Conservation (phyloP, 1,139 yeast species). For the Lodderomyces jiufengensis region DNA sequence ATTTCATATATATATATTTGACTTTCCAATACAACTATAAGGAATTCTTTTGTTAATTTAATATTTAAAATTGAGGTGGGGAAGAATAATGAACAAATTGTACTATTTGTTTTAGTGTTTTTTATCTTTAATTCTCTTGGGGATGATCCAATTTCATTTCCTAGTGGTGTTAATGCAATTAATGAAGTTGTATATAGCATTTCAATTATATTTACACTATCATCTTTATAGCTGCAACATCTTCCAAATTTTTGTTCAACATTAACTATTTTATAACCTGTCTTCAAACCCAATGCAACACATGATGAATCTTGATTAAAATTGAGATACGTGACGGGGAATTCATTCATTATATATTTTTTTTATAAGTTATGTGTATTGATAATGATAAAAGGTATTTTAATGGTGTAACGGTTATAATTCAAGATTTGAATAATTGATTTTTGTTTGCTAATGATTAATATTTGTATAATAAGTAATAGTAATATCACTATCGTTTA, state of each 20-base stretch:
- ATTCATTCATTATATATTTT: conserved; percentile 2
- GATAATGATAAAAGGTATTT: too few species aligned
- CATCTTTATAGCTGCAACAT: conserved; percentile 50
- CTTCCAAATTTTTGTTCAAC: conserved; percentile 82
- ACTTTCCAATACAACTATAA: conserved; percentile 75
- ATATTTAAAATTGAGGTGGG: conserved; percentile 81
- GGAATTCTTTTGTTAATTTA: conserved; percentile 67
- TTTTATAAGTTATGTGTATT: too few species aligned
- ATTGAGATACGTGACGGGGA: conserved; percentile 50
- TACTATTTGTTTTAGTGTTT: conserved; percentile 70
- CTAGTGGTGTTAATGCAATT: conserved; percentile 82
- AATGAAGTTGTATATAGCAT: conserved; percentile 90
- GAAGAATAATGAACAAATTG: conserved; percentile 83
- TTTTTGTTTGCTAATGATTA: too few species aligned
- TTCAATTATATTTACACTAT: conserved; percentile 72
- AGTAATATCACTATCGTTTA: too few species aligned
- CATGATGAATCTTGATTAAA: conserved; percentile 93
- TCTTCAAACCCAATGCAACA: conserved; percentile 73
- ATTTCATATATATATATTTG: conserved; percentile 90
- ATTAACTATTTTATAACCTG: conserved; percentile 80
- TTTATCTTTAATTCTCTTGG: conserved; percentile 79
- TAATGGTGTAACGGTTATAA: too few species aligned
- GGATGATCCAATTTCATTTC: conserved; percentile 76
- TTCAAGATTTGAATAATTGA: too few species aligned
- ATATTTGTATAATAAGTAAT: too few species aligned